Evolutionary conservation across 306 rosid genomes (phyloP), one percentile per base, ranked within the genome.

Genomic region (Gillenia trifoliata): DNA sequence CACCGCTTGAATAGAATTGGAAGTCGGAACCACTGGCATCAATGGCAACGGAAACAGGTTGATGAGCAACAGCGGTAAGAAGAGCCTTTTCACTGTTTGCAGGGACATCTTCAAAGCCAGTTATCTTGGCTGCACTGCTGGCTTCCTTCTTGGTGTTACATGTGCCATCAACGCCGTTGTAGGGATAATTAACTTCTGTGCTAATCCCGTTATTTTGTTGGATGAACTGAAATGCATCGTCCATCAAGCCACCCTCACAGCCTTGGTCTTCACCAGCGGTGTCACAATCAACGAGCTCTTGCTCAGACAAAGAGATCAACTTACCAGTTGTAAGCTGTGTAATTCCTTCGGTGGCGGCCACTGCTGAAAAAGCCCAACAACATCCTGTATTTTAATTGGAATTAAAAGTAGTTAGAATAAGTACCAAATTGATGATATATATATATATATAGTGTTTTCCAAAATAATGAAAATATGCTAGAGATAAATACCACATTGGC

Each of bases 251-350:
- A 15, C 49, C 49, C 49, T 43, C 49, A 43, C 49, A 43, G 0
- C 49, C 49, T 12, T 75, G 80, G 61, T 81, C 84, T 5, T 83
- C 83, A 11, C 85, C 76, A 8, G 25, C 55, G 12, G 72, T 76
- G 62, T 85, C 91, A 68, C 91, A 83, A 59, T 87, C 87, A 40
- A 83, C 81, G 33, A 85, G 82, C 74, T 85, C 87, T 83, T 87
- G 87, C 72, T 82, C 83, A 0, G 84, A 85, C 25, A 82, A 70
- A 20, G 49, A 43, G 49, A 43, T 43, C 49, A 43, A 43, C 3
- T 13, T 43, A 4, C 17, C 49, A 0, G 49, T 63, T 5, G 29
- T 76, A 15, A 80, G 16, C 54, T 41, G 16, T 19, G 79, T 77
- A 38, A 78, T 71, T 68, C 85, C 86, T 80, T 85, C 88, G 0